These are phyloP conservation scores for Abelmoschus esculentus DNA, from an alignment of 345 rosid genomes.

Conservation along the genomic window DNA sequence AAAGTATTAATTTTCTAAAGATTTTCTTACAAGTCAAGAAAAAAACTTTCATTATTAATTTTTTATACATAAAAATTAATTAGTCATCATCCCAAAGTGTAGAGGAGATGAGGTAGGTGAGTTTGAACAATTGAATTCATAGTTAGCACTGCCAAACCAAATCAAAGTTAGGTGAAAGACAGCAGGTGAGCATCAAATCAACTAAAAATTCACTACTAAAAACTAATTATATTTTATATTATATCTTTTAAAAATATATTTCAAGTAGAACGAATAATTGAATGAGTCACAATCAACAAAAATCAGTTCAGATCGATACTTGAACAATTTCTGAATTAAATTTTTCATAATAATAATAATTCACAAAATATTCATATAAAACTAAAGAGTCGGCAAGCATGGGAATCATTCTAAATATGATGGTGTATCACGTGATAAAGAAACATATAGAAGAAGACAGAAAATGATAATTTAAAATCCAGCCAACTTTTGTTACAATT, in stretches of 20 bases:
- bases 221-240: neutral
- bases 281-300: no score
- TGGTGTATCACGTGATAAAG: neutral
- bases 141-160: neutral
- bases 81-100: neutral
- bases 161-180: neutral
- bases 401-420: neutral
- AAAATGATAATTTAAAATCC: neutral
- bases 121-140: neutral
- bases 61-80: neutral
- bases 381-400: neutral
- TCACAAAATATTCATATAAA: neutral
- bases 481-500: neutral
- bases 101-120: neutral
- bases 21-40: neutral
- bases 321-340: no score
- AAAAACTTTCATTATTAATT: neutral
- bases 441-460: neutral
- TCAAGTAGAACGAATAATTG: no score
- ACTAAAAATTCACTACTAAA: neutral
- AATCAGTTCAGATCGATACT: no score
- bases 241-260: neutral
- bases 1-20: neutral
- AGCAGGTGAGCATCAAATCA: neutral
- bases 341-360: no score